Conservation (phyloP, 202 grass and related monocot genomes). For the Elaeis oleifera region DNA sequence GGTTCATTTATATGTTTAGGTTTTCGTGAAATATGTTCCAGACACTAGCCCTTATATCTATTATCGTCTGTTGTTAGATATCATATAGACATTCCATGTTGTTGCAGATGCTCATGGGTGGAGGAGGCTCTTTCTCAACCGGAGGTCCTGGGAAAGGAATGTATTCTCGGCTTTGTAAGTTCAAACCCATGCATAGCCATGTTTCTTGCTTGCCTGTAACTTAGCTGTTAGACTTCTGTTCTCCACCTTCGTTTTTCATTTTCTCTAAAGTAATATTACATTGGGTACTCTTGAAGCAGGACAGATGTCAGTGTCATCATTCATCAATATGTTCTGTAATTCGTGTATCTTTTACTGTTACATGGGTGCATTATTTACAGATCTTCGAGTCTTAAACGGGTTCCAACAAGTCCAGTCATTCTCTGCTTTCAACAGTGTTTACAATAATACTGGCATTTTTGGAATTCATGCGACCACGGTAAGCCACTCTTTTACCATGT, state of each 20-base stretch:
- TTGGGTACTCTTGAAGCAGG: too few relatives aligned
- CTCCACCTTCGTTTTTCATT: too few relatives aligned
- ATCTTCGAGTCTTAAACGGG: slow-evolving; percentile 60
- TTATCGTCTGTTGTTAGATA: too few relatives aligned
- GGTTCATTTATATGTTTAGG: too few relatives aligned
- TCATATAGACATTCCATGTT: slow-evolving; percentile 10
- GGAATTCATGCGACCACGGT: slow-evolving; percentile 67
- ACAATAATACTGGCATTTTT: slow-evolving; percentile 78
- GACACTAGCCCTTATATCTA: too few relatives aligned
- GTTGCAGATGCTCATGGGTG: slow-evolving; percentile 86
- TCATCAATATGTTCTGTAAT: not conserved
- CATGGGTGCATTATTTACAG: slow-evolving; percentile 30
- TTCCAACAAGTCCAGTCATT: slow-evolving; percentile 65
- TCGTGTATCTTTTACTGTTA: slow-evolving; percentile 20
- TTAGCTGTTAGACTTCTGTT: too few relatives aligned
- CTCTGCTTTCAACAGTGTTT: slow-evolving; percentile 80
- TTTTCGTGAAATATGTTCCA: too few relatives aligned
- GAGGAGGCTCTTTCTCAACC: slow-evolving; percentile 77
- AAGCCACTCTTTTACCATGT: slow-evolving; percentile 21
- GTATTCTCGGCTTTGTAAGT: slow-evolving; percentile 84
- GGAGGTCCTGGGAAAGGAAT: slow-evolving; percentile 94
- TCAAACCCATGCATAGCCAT: not conserved
- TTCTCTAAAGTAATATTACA: too few relatives aligned
- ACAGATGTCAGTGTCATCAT: too few relatives aligned
- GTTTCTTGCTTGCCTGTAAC: too few relatives aligned